Conservation (phyloP, 2,329 filamentous ascomycete species). For the Cryoendolithus antarcticus region DNA sequence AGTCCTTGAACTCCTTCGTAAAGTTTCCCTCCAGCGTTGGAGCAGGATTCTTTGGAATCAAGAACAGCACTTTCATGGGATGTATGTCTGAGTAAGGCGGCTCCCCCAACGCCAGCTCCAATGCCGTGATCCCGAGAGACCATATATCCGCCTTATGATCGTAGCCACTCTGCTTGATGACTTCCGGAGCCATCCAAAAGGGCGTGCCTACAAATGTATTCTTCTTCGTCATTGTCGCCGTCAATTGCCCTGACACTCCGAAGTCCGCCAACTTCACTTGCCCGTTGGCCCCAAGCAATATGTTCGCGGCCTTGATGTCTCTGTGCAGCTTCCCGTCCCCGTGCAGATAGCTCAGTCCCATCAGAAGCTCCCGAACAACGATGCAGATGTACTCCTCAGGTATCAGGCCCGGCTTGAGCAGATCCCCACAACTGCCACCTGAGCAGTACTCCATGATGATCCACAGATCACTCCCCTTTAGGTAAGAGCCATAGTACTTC, state of each 20-base stretch:
- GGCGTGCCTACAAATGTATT: conserved; percentile 97
- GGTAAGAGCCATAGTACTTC: conserved; percentile 92
- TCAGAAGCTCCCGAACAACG: conserved; percentile 76
- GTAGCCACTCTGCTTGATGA: conserved; percentile 96
- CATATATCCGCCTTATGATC: conserved; percentile 97
- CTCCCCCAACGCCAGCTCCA: conserved; percentile 83
- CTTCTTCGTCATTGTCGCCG: conserved; percentile 98
- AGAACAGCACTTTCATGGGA: conserved; percentile 94
- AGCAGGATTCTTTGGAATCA: conserved; percentile 89
- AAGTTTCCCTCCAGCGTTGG: conserved; percentile 52
- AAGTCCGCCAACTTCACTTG: conserved; percentile 97
- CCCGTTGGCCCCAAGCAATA: conserved; percentile 75
- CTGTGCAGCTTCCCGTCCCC: conserved; percentile 90
- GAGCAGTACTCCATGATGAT: conserved; percentile 99
- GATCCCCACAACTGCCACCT: conserved; percentile 86
- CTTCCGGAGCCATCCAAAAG: conserved; percentile 99
- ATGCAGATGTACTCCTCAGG: conserved; percentile 95
- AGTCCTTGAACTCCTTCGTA: conserved; percentile 37
- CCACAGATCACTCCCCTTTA: conserved; percentile 93
- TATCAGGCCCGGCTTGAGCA: conserved; percentile 88
- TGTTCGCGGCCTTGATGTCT: conserved; percentile 97
- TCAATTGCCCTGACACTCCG: conserved; percentile 88
- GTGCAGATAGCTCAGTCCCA: conserved; percentile 87
- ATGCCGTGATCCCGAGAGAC: conserved; percentile 88
- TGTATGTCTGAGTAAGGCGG: conserved; percentile 94